Evolutionary conservation across 1,284 basidiomycete species (phyloP).

Genomic region (Tausonia pullulans): DNA sequence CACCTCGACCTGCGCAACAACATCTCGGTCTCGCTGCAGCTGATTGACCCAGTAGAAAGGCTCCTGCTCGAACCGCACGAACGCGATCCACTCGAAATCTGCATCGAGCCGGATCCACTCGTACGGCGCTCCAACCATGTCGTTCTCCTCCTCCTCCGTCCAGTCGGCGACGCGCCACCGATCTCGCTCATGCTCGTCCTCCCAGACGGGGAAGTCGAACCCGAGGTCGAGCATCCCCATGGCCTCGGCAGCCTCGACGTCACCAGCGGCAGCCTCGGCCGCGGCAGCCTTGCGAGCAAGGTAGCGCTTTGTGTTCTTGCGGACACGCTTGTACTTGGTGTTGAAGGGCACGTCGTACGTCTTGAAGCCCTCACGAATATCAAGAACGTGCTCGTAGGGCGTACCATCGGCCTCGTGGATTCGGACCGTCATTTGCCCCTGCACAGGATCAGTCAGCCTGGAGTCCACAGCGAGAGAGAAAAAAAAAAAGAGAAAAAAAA

Average conservation of each 20-base stretch:
- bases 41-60: constrained; percentile 99
- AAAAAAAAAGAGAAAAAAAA: neutral
- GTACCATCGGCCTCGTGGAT: constrained; percentile 99
- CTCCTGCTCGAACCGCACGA: constrained; percentile 84
- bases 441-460: neutral
- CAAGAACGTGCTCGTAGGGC: constrained; percentile 95
- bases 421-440: constrained; percentile 95
- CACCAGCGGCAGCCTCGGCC: constrained; percentile 81
- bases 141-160: constrained; percentile 90
- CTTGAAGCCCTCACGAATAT: constrained; percentile 76
- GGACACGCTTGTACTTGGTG: constrained; percentile 97
- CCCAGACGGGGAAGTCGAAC: constrained; percentile 93
- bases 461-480: neutral
- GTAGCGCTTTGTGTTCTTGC: constrained; percentile 87
- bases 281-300: constrained; percentile 87
- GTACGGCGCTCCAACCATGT: constrained; percentile 88
- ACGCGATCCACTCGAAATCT: constrained; percentile 96
- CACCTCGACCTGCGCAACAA: constrained; percentile 94
- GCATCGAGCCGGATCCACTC: constrained; percentile 99
- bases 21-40: constrained; percentile 88
- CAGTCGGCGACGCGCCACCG: constrained; percentile 96
- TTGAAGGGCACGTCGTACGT: constrained; percentile 97
- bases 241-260: constrained; percentile 79
- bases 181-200: constrained; percentile 81
- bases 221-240: constrained; percentile 91